Percentiles rank a stretch among this genome's conserved stretches.
Evolutionary conservation across 108 stramenopile species (phyloP).

Genomic region (Thalassiosira profunda): DNA sequence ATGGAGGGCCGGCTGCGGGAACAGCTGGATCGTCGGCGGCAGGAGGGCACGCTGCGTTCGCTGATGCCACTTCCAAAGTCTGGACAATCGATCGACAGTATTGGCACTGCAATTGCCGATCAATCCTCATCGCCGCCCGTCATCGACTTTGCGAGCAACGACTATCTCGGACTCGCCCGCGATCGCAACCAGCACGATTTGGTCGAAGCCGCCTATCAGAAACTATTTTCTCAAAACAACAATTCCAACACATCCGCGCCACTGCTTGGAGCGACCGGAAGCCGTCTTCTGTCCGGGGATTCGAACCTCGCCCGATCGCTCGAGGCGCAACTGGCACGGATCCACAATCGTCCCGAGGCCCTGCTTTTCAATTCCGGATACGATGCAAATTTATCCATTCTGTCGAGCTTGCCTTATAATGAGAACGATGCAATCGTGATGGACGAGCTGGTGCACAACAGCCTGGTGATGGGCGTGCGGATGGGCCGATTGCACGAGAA

Average conservation of each 20-base stretch:
- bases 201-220: slow-evolving; percentile 52
- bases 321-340: slow-evolving; percentile 71
- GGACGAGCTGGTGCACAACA: slow-evolving; percentile 96
- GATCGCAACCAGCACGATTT: slow-evolving; percentile 47
- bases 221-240: neutral
- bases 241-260: neutral
- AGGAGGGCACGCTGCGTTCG: slow-evolving; percentile 51
- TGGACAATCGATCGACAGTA: neutral
- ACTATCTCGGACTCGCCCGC: slow-evolving; percentile 96
- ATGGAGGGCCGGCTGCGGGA: slow-evolving; percentile 51
- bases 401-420: slow-evolving; percentile 75
- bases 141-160: slow-evolving; percentile 97
- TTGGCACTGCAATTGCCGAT: neutral
- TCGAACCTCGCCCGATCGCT: slow-evolving; percentile 69
- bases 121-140: slow-evolving; percentile 9
- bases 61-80: slow-evolving; percentile 30
- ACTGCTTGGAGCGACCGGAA: slow-evolving; percentile 89
- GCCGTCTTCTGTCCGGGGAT: slow-evolving; percentile 95
- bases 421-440: slow-evolving; percentile 78
- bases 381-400: slow-evolving; percentile 95
- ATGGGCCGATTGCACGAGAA: slow-evolving; percentile 58
- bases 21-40: slow-evolving; percentile 46
- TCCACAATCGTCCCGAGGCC: slow-evolving; percentile 82
- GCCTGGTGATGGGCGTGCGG: slow-evolving; percentile 86
- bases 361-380: slow-evolving; percentile 96